phyloP scores from a whole-genome alignment of 495 filamentous ascomycete genomes.

The Paragyromitra xinjiangensis region DNA sequence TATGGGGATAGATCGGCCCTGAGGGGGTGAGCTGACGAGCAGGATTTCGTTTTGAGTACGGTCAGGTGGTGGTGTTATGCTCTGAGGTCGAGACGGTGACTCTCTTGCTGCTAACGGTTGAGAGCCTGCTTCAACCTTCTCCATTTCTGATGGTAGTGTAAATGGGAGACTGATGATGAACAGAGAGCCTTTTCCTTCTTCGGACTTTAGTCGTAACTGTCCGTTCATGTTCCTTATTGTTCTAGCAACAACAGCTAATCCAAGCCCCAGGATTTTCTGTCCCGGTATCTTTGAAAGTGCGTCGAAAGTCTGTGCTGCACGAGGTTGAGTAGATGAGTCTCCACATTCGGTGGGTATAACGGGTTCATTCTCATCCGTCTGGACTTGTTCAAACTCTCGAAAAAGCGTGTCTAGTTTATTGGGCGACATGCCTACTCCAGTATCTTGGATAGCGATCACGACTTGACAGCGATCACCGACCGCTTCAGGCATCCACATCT shows the following conservation, averaged over 20 bases:
- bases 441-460: conserved; percentile 80
- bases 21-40: conserved; percentile 20
- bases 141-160: conserved; percentile 64
- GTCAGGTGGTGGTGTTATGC: conserved; percentile 2
- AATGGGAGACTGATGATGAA: conserved; percentile 80
- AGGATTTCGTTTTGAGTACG: conserved; percentile 17
- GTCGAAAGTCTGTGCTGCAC: conserved; percentile 33
- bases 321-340: neutral
- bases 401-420: conserved; percentile 80
- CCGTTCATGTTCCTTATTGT: conserved; percentile 91
- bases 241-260: conserved; percentile 84
- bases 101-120: neutral
- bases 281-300: conserved; percentile 46
- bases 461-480: conserved; percentile 62
- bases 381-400: conserved; percentile 86
- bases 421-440: conserved; percentile 79
- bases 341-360: conserved; percentile 7
- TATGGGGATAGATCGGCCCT: conserved; percentile 4
- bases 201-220: conserved; percentile 85
- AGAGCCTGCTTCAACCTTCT: conserved; percentile 49
- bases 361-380: conserved; percentile 60
- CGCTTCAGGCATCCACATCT: conserved; percentile 64
- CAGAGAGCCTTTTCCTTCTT: conserved; percentile 82
- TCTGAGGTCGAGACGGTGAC: conserved; percentile 11
- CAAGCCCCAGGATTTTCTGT: conserved; percentile 72